These are phyloP conservation scores for Spironucleus salmonicida DNA, from an alignment of 208 protist genomes.

Conservation along the genomic window DNA sequence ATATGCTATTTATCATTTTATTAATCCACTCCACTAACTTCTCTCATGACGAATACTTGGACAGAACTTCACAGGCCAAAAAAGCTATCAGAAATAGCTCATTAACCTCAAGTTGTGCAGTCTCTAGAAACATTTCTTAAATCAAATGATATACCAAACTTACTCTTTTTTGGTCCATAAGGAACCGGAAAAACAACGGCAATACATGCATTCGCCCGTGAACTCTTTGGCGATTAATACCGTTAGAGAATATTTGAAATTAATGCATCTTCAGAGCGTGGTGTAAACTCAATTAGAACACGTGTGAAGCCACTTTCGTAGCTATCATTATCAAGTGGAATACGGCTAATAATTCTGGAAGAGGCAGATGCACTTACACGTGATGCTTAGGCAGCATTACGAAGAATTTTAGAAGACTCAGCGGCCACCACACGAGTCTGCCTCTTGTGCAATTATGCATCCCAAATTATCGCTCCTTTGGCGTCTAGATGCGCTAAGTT, in stretches of 20 bases:
- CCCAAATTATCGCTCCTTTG: not conserved
- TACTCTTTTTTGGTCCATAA: not conserved
- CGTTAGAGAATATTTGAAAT: not conserved
- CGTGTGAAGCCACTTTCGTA: not conserved
- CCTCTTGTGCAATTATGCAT: not conserved
- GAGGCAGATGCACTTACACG: slow-evolving; percentile 12
- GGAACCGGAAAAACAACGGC: not conserved
- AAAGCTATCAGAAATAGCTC: too few species aligned
- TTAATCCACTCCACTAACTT: too few species aligned
- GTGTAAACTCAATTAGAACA: not conserved
- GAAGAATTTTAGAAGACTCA: slow-evolving; percentile 3
- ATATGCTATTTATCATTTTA: too few species aligned
- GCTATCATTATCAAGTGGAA: not conserved
- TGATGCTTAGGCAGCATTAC: not conserved
- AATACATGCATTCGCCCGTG: not conserved
- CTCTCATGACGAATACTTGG: too few species aligned
- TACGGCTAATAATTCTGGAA: not conserved
- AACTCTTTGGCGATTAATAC: not conserved
- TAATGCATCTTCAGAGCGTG: not conserved
- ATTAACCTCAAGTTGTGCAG: too few species aligned
- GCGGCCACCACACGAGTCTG: not conserved
- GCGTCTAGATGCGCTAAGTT: not conserved
- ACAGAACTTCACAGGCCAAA: too few species aligned
- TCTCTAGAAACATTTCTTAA: too few species aligned
- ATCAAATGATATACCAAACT: too few species aligned